Percentiles rank a stretch among this genome's conserved stretches.
Conservation (phyloP, 768 basidiomycete genomes). For the Pulveroboletus sp. region DNA sequence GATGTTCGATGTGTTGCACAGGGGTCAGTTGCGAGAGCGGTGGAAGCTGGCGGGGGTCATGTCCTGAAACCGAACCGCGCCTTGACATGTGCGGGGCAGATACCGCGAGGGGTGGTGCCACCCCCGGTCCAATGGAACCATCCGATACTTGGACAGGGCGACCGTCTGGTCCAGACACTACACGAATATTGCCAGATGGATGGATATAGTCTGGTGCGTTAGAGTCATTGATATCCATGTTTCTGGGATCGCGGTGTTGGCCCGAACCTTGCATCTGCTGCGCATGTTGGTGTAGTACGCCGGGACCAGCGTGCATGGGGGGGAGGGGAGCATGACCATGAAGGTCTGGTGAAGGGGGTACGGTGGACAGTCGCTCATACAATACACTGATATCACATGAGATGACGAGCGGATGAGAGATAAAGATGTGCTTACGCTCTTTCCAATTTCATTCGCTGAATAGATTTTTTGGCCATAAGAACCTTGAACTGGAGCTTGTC, state of each 20-base stretch:
- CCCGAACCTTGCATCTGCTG: slow-evolving; percentile 17
- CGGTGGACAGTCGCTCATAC: slow-evolving; percentile 69
- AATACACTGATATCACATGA: slow-evolving; percentile 50
- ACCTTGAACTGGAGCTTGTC: slow-evolving; percentile 84
- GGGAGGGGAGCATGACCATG: slow-evolving; percentile 39
- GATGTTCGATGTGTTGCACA: slow-evolving; percentile 37
- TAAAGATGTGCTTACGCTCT: slow-evolving; percentile 62
- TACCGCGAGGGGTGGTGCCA: slow-evolving; percentile 36
- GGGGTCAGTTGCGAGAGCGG: slow-evolving; percentile 46
- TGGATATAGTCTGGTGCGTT: slow-evolving; percentile 48
- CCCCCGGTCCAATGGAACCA: slow-evolving; percentile 41
- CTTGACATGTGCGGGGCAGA: slow-evolving; percentile 40
- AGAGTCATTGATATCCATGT: slow-evolving; percentile 46
- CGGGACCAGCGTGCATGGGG: slow-evolving; percentile 33
- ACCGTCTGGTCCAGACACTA: slow-evolving; percentile 45
- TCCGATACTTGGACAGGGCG: slow-evolving; percentile 49
- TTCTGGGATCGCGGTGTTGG: slow-evolving; percentile 37
- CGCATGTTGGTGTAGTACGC: slow-evolving; percentile 34
- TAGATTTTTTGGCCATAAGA: slow-evolving; percentile 72
- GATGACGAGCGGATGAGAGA: slow-evolving; percentile 20
- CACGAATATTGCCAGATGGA: slow-evolving; percentile 44
- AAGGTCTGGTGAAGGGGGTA: slow-evolving; percentile 53
- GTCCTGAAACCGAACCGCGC: slow-evolving; percentile 39
- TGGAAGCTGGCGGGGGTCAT: slow-evolving; percentile 48
- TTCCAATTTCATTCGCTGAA: slow-evolving; percentile 84